Base-by-base conservation (phyloP, 208 protist genomes). In the Leishmania guyanensis region DNA sequence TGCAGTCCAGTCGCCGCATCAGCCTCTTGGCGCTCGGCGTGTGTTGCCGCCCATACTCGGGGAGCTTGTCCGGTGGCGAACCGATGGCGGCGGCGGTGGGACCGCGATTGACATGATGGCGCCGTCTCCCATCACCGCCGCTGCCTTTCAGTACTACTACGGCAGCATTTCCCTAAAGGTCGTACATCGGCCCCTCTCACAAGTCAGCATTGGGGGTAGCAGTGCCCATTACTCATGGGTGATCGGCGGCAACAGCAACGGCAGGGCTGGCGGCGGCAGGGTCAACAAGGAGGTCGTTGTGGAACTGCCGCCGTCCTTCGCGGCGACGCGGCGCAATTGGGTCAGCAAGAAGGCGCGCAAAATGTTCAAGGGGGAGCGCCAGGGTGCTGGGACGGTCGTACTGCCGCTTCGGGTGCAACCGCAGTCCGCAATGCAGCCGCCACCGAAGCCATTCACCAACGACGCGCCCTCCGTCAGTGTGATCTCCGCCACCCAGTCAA, bases 31-130 rank as follows among this genome's bases (percentile, higher is more conserved):
- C 53, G 75, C 65, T 20, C 65, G 56, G 46, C 89, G 89, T 22
- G 85, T 89, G 36, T 39, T 91, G 43, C 86, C 89, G 8, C 89
- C 92, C 4, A 84, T 77, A 17, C 82, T 95, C 46, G 88, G 90
- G 33, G 85, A 88, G 51, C 84, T 83, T n/a, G 86, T 94, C 14
- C 92, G 92, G 22, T 95, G 92, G 90, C 75, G 89, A 0, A 80
- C 72, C 50, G 69, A 82, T 54, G 74, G 66, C 53, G 69, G 73
- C 62, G 54, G 70, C 54, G 66, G 79, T 65, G 64, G 62, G 17
- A 22, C 26, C n/a, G 56, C 43, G 50, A 22, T 33, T 5, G 64
- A 81, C 29, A 43, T 36, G 10, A 86, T 76, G 74, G 36, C 62
- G 26, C 81, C 36, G n/a, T 81, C 81, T 29, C 72, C 75, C 50